Conservation (phyloP, 2,329 filamentous ascomycete genomes). For the Tothia fuscella region DNA sequence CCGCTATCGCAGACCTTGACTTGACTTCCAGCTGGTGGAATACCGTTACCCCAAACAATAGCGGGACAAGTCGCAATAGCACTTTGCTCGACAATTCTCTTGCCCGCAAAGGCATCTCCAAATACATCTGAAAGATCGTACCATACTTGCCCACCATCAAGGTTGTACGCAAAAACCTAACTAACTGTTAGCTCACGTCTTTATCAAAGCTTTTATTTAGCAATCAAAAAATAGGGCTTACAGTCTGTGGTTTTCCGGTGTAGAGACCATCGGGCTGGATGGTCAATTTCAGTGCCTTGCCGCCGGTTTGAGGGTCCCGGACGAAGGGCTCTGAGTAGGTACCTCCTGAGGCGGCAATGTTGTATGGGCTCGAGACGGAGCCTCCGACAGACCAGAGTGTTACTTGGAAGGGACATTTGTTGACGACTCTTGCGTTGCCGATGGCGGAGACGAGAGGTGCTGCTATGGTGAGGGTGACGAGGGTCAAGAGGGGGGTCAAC, state of each 20-base stretch:
- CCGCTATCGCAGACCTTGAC: not conserved
- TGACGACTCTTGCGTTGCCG: constrained; percentile 23
- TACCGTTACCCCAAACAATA: constrained; percentile 2
- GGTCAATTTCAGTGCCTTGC: constrained; percentile 32
- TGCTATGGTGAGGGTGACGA: constrained; percentile 2
- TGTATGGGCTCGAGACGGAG: constrained; percentile 20
- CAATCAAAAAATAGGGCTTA: too few species aligned
- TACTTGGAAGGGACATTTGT: constrained; percentile 26
- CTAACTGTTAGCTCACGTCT: too few species aligned
- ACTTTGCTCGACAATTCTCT: constrained; percentile 1
- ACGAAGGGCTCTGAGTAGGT: constrained; percentile 26
- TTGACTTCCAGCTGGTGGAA: constrained; percentile 1
- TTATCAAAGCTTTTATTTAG: too few species aligned
- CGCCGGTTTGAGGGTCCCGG: constrained; percentile 26
- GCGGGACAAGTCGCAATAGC: not conserved
- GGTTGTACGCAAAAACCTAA: constrained; percentile 31
- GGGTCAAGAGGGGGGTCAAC: too few species aligned
- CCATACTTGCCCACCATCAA: constrained; percentile 24
- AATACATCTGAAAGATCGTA: constrained; percentile 29
- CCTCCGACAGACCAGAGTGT: constrained; percentile 29
- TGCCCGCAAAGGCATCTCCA: constrained; percentile 8
- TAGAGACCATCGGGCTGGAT: constrained; percentile 24
- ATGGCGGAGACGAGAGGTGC: not conserved
- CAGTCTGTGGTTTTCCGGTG: constrained; percentile 25
- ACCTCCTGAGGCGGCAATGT: constrained; percentile 18